These are phyloP conservation scores for Camellia lanceoleosa DNA, from an alignment of 148 eudicot species.

Conservation along the genomic window DNA sequence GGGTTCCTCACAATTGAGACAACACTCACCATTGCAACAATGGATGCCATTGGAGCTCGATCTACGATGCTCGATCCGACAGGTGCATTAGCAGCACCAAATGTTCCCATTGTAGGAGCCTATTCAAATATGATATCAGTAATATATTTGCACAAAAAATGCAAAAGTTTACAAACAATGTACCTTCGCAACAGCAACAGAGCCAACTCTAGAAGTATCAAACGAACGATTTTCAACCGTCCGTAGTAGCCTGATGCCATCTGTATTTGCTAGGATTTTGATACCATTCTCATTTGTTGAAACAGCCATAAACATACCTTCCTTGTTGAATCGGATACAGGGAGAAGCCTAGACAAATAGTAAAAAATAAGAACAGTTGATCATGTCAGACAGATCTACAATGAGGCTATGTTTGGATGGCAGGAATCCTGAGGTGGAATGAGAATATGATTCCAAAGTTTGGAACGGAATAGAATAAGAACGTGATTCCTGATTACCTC, in stretches of 20 bases:
- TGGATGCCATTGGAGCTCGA: constrained; percentile 51
- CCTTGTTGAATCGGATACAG: constrained; percentile 82
- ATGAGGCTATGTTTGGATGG: neutral
- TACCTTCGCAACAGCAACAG: constrained; percentile 64
- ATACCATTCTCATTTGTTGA: constrained; percentile 86
- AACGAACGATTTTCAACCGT: constrained; percentile 54
- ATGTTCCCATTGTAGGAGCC: constrained; percentile 54
- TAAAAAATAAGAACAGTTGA: constrained; percentile 12
- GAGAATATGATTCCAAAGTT: too few relatives aligned
- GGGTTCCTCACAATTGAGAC: neutral
- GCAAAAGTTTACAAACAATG: constrained; percentile 12
- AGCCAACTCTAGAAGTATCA: constrained; percentile 63
- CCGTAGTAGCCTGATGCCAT: constrained; percentile 61
- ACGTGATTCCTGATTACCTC: too few relatives aligned
- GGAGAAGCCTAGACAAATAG: constrained; percentile 64
- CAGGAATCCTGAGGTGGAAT: too few relatives aligned
- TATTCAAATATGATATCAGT: constrained; percentile 25
- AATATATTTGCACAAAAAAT: constrained; percentile 7
- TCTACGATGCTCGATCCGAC: constrained; percentile 54
- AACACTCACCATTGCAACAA: constrained; percentile 49
- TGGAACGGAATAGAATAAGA: too few relatives aligned
- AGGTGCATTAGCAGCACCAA: constrained; percentile 52
- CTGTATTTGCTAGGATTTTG: constrained; percentile 75
- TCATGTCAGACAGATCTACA: neutral
- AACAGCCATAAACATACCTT: constrained; percentile 82